Base-by-base conservation (phyloP, 2,329 filamentous ascomycete species). In the Cercospora janseana region DNA sequence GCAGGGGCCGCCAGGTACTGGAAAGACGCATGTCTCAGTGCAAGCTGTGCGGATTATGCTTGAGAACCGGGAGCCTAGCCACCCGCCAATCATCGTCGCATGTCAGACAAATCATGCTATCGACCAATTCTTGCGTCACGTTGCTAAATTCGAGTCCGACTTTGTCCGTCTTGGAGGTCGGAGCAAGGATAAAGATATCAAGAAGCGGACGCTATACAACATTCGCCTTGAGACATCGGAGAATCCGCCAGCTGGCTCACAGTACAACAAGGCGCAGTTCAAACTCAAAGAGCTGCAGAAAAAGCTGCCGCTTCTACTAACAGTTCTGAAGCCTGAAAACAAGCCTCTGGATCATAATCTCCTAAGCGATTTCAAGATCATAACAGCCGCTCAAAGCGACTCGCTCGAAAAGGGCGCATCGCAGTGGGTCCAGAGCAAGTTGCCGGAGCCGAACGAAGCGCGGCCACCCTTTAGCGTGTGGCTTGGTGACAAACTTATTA, bases 31-130 rank as follows among this genome's bases (percentile, higher is more conserved):
- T 57, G 86, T 90, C 0, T 93, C 88, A 0, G 81, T 92, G 2
- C 72, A 83, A 20, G 85, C 86, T 0, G 67, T 96, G 7, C 81
- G 79, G 38, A 74, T 85, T 1, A 72, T 91, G 46, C 72, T 88
- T 0, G 69, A 75, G 1, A 87, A 86, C 46, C 76, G 80, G 61
- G 64, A 66, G 2, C 60, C 64, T 1, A 73, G 69, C 0, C 81
- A 85, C 50, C 78, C 83, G 6, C 87, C 87, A 0, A 83, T 96
- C 23, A 76, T 95, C 15, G 75, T 95, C 3, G 80, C 89, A 0
- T 89, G 88, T 6, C 89, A 95, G 61, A 96, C 90, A 0, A 96
- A 96, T 52, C 89, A 95, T 67, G 90, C 90, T 0, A 72, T 95
- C 0, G 90, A 96, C 60, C 90, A 95, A 63, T 74, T 96, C 0